Base-by-base conservation (phyloP, 2,329 filamentous ascomycete species). In the Thielaviopsis euricoi region DNA sequence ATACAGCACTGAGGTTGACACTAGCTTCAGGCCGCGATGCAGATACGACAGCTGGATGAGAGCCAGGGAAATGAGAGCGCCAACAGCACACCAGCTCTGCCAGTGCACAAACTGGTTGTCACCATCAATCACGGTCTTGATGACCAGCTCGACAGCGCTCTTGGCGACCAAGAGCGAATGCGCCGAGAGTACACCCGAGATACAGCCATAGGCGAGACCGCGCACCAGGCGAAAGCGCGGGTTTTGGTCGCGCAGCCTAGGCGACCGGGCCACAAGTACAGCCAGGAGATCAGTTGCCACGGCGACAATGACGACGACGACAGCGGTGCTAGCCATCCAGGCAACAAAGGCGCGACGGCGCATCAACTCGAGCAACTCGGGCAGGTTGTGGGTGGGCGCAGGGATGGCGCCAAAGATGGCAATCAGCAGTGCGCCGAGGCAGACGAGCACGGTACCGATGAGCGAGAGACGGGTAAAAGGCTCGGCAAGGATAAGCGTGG, bases 401-500 rank as follows among this genome's bases (percentile, higher is more conserved):
- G 89, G 86, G 63, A 98, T 89, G 49, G 93, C 90, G 58, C 93
- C 94, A 67, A 97, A 98, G 37, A 88, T 82, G 48, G 89, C 93
- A 65, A 98, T 97, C 61, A 98, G 72, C 5, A 94, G 75, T n/a
- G 93, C 93, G 57, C 93, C 93, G 22, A 76, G 76, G 62, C 88
- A 91, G 49, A 97, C 93, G 54, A 98, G 80, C 56, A 93, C 65
- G 1, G 93, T 98, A 43, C 93, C 93, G 66, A 87, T 80, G 43
- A 95, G 77, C n/a, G 91, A 96, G 79, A 89, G 94, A 68, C 80
- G 81, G 56, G 93, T 97, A 71, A 97, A 98, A 4, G 90, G 88
- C 71, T 98, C 91, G 66, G 86, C 85, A 53, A 98, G 79, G 66
- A 97, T 88, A 59, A 97, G 74, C 51, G 89, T 94, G 61, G 93